These are phyloP conservation scores for Baudoinia panamericana DNA, from an alignment of 495 filamentous ascomycete genomes.

Conservation along the genomic window DNA sequence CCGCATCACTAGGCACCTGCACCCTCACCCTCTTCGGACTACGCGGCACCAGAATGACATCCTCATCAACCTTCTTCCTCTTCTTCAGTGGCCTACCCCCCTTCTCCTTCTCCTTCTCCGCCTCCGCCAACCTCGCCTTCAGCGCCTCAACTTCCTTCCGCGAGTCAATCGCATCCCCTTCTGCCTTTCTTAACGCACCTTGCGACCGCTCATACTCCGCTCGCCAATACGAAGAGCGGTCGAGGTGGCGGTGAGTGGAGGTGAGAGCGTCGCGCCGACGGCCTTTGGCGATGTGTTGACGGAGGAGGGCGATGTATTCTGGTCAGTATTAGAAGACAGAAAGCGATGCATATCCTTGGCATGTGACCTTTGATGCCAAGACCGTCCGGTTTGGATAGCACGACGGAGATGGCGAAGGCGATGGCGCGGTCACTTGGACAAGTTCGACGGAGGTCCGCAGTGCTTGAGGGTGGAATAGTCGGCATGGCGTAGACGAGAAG, in stretches of 20 bases:
- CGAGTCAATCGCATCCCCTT: conserved; percentile 10
- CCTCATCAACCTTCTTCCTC: conserved; percentile 14
- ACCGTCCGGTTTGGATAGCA: conserved; percentile 15
- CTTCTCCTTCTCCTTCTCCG: neutral
- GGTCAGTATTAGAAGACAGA: neutral
- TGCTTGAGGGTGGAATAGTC: no score
- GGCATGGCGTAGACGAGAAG: no score
- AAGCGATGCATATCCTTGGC: neutral
- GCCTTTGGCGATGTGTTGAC: conserved; percentile 18
- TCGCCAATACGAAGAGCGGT: conserved; percentile 20
- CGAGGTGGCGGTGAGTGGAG: conserved; percentile 17
- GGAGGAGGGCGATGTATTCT: conserved; percentile 20
- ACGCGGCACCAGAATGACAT: conserved; percentile 11
- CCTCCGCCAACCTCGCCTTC: conserved; percentile 5
- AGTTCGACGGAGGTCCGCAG: no score
- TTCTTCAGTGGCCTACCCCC: conserved; percentile 9
- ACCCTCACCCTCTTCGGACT: conserved; percentile 12
- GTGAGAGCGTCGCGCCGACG: conserved; percentile 12
- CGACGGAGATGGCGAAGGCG: conserved; percentile 19
- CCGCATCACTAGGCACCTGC: no score
- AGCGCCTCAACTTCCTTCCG: conserved; percentile 10
- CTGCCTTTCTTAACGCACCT: neutral
- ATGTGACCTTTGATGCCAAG: conserved; percentile 10
- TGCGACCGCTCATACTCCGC: conserved; percentile 10
- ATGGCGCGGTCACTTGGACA: conserved; percentile 13